Conservation (phyloP, 306 rosid genomes). For the Cicer arietinum region DNA sequence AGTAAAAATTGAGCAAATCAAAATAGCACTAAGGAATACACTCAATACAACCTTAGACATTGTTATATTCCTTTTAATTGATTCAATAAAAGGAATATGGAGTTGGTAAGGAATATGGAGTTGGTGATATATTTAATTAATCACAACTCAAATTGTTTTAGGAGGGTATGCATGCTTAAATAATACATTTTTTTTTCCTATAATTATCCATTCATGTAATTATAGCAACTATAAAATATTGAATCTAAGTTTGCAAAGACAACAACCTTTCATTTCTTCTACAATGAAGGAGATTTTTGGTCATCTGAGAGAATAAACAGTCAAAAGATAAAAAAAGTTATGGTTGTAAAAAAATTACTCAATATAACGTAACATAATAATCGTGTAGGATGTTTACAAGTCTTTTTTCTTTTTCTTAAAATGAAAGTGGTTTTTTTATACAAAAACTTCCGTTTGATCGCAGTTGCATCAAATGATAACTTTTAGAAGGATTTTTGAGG, state of each 20-base stretch:
- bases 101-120: no score
- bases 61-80: not conserved
- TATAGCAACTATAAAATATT: not conserved
- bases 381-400: no score
- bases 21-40: not conserved
- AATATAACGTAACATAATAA: no score
- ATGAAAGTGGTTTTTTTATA: no score
- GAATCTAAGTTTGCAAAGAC: not conserved
- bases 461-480: no score
- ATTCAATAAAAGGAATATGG: no score
- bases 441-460: no score
- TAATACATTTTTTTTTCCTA: not conserved
- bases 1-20: not conserved
- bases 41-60: slow-evolving; percentile 6
- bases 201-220: not conserved
- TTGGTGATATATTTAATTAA: no score
- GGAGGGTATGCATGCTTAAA: not conserved
- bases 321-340: not conserved
- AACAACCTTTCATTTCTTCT: not conserved
- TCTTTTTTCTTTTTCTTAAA: no score
- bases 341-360: not conserved
- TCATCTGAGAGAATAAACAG: not conserved
- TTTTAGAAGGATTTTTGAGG: no score
- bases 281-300: not conserved
- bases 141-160: not conserved